A percentile compares a stretch with the other conserved stretches of the same genome.
These are phyloP conservation scores for Evernia prunastri DNA, from an alignment of 495 filamentous ascomycete species.

Conservation along the genomic window DNA sequence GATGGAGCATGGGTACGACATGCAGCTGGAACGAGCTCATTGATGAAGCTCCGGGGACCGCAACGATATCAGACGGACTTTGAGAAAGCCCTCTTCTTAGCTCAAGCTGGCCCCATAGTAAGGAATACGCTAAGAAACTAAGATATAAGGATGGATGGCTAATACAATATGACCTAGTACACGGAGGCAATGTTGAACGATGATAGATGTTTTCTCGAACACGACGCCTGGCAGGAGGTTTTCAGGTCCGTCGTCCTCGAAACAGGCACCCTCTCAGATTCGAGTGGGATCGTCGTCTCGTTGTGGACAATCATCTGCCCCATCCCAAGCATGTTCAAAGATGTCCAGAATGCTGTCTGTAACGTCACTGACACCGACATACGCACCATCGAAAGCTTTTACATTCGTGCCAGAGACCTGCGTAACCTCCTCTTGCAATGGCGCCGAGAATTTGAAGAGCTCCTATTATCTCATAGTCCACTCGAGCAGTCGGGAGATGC, in stretches of 20 bases:
- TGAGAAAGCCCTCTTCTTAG: conserved; percentile 35
- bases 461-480: background rate
- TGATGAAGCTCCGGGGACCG: conserved; percentile 34
- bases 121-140: background rate
- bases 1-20: conserved; percentile 32
- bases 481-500: background rate
- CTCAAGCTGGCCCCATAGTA: conserved; percentile 33
- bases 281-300: conserved; percentile 26
- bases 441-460: background rate
- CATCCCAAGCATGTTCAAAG: conserved; percentile 23
- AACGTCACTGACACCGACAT: background rate
- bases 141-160: background rate
- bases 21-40: conserved; percentile 28
- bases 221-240: conserved; percentile 28
- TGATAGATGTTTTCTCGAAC: conserved; percentile 29
- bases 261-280: conserved; percentile 22
- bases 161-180: conserved; percentile 17
- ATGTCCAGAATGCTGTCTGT: conserved; percentile 20
- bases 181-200: conserved; percentile 31
- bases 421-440: background rate
- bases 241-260: conserved; percentile 24
- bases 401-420: background rate
- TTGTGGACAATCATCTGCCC: conserved; percentile 27
- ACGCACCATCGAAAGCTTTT: background rate
- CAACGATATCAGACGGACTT: conserved; percentile 32